phyloP scores from a whole-genome alignment of 148 eudicot species.

The Chenopodium quinoa region DNA sequence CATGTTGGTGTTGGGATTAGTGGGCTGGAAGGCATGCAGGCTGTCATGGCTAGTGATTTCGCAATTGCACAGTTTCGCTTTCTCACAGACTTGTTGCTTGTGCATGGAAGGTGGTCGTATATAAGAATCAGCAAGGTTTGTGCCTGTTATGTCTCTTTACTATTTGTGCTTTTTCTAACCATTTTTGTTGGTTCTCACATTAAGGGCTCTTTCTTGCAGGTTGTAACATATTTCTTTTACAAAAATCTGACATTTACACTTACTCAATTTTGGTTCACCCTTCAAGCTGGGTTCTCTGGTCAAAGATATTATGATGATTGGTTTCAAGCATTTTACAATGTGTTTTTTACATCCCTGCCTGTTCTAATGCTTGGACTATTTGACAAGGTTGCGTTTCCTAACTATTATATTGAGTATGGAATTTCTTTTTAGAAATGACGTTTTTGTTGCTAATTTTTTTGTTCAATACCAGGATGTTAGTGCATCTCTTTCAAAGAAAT shows the following conservation, averaged over 20 bases:
- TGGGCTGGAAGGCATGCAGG: constrained; percentile 99
- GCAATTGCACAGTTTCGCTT: constrained; percentile 98
- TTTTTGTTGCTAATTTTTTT: constrained; percentile 5
- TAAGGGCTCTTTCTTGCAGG: constrained; percentile 50
- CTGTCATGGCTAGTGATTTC: constrained; percentile 99
- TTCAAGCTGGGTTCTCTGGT: constrained; percentile 91
- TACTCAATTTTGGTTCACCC: constrained; percentile 97
- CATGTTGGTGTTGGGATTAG: constrained; percentile 99
- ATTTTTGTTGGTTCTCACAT: constrained; percentile 2
- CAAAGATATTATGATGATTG: constrained; percentile 98
- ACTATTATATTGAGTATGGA: neutral
- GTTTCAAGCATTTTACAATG: constrained; percentile 94
- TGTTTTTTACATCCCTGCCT: constrained; percentile 86
- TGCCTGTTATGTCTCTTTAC: constrained; percentile 7
- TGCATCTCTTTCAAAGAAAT: constrained; percentile 81
- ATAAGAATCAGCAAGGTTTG: constrained; percentile 90
- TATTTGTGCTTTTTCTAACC: neutral
- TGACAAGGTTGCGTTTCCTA: constrained; percentile 64
- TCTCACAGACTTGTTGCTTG: constrained; percentile 89
- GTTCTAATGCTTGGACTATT: constrained; percentile 86
- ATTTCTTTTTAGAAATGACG: neutral
- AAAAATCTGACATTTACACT: constrained; percentile 89
- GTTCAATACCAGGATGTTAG: constrained; percentile 70
- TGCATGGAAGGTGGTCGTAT: constrained; percentile 99
- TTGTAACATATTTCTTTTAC: constrained; percentile 86